phyloP scores from a whole-genome alignment of 345 rosid genomes.

The Noccaea caerulescens region DNA sequence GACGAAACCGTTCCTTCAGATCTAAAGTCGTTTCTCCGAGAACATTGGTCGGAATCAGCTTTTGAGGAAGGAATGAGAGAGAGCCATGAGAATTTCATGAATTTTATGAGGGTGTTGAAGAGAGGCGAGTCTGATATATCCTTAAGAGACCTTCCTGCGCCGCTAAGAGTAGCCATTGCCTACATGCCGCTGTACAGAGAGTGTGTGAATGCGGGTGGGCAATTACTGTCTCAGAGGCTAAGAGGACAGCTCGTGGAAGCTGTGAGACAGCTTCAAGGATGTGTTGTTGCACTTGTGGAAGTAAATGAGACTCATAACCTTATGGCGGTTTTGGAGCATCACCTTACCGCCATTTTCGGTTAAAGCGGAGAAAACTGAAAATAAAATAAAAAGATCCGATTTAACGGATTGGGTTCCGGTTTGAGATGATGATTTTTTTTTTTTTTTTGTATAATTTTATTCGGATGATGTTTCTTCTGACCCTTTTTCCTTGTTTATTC shows the following conservation, averaged over 20 bases:
- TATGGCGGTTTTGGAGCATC: constrained; percentile 72
- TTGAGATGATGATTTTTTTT: background rate
- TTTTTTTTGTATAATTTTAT: constrained; percentile 22
- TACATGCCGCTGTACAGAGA: constrained; percentile 89
- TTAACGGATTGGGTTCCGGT: constrained; percentile 23
- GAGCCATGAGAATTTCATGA: constrained; percentile 70
- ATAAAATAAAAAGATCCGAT: constrained; percentile 19
- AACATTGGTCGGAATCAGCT: constrained; percentile 91
- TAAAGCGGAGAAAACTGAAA: constrained; percentile 35
- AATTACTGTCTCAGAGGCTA: constrained; percentile 70
- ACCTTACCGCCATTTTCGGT: constrained; percentile 72
- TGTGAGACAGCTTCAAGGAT: constrained; percentile 75
- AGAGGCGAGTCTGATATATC: constrained; percentile 70
- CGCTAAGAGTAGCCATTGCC: constrained; percentile 77
- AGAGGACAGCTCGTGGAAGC: constrained; percentile 93
- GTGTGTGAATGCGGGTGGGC: constrained; percentile 62
- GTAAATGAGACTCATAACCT: constrained; percentile 55
- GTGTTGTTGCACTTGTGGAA: constrained; percentile 50
- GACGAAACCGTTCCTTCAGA: constrained; percentile 78
- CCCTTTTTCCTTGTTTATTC: constrained; percentile 2
- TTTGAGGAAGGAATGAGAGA: constrained; percentile 71
- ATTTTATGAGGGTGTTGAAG: constrained; percentile 66
- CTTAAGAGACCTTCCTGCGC: constrained; percentile 71
- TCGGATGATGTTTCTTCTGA: background rate
- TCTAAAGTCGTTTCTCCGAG: constrained; percentile 67